phyloP scores from a whole-genome alignment of 805 yeast genomes.

The Teunomyces aglyptinius region DNA sequence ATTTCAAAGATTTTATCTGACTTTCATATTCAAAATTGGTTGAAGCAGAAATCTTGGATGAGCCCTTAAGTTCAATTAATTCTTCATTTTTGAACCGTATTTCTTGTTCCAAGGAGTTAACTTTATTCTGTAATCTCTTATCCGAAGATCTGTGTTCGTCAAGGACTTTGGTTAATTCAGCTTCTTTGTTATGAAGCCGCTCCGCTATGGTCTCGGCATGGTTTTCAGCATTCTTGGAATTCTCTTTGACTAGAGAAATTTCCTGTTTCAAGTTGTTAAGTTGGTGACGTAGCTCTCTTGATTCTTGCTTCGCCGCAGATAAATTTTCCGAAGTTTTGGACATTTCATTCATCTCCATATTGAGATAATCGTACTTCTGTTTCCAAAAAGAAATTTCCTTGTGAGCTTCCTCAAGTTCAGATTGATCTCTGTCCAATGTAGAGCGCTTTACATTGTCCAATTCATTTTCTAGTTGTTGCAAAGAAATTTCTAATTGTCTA shows the following conservation, averaged over 20 bases:
- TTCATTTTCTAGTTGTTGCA: background rate
- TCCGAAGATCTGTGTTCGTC: slow-evolving; percentile 4
- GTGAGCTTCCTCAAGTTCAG: background rate
- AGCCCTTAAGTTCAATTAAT: slow-evolving; percentile 8
- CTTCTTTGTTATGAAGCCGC: background rate
- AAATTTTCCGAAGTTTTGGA: background rate
- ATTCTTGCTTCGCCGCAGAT: background rate
- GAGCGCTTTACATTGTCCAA: background rate
- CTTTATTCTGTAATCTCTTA: slow-evolving; percentile 8
- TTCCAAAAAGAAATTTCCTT: slow-evolving; percentile 2
- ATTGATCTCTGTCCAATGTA: background rate
- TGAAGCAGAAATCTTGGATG: slow-evolving; percentile 14
- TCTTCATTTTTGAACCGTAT: slow-evolving; percentile 6
- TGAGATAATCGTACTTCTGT: slow-evolving; percentile 1
- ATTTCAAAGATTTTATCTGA: slow-evolving; percentile 22
- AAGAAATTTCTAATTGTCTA: background rate
- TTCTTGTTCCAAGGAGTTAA: slow-evolving; percentile 10
- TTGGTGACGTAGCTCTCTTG: background rate
- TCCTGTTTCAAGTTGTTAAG: slow-evolving; percentile 4
- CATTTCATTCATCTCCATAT: background rate
- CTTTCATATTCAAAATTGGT: slow-evolving; percentile 18
- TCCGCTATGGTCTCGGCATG: background rate
- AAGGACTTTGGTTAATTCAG: slow-evolving; percentile 1
- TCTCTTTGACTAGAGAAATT: background rate
- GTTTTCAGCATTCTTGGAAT: background rate